phyloP scores from a whole-genome alignment of 1,139 yeast genomes.

The Blastobotrys malaysiensis region DNA sequence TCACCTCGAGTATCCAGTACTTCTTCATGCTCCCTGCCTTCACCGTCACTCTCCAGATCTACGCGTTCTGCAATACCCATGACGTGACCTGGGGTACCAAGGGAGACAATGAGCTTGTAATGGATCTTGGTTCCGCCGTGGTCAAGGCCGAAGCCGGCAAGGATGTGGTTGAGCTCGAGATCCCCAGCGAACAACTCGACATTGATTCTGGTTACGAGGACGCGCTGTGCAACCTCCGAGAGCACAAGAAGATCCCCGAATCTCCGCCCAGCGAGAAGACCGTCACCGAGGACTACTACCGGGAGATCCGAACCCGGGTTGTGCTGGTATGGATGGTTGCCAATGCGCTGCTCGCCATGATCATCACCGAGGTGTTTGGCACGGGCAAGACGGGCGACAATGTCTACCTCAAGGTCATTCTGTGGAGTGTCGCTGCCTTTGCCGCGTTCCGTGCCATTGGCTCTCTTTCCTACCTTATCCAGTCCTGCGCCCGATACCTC shows the following conservation, averaged over 20 bases:
- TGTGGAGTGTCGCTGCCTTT: slow-evolving; percentile 86
- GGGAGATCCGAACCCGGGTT: slow-evolving; percentile 89
- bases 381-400: slow-evolving; percentile 62
- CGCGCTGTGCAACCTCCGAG: slow-evolving; percentile 65
- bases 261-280: slow-evolving; percentile 49
- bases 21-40: slow-evolving; percentile 86
- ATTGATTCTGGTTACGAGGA: slow-evolving; percentile 83
- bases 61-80: slow-evolving; percentile 92
- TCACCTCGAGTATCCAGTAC: slow-evolving; percentile 80
- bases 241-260: slow-evolving; percentile 51
- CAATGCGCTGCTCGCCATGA: slow-evolving; percentile 74
- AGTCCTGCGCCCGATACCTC: slow-evolving; percentile 35
- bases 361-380: slow-evolving; percentile 74
- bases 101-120: slow-evolving; percentile 75
- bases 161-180: slow-evolving; percentile 71
- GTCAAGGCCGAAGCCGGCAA: slow-evolving; percentile 50
- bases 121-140: slow-evolving; percentile 60
- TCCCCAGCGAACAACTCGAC: slow-evolving; percentile 84
- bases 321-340: slow-evolving; percentile 88
- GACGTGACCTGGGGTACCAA: slow-evolving; percentile 98
- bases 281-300: slow-evolving; percentile 82
- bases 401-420: slow-evolving; percentile 70
- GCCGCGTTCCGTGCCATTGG: slow-evolving; percentile 78
- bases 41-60: slow-evolving; percentile 84
- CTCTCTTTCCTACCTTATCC: slow-evolving; percentile 58